Percentiles rank a stretch among this genome's conserved stretches.
phyloP scores from a whole-genome alignment of 1,139 yeast genomes.

The Tardiomyces depauwii region DNA sequence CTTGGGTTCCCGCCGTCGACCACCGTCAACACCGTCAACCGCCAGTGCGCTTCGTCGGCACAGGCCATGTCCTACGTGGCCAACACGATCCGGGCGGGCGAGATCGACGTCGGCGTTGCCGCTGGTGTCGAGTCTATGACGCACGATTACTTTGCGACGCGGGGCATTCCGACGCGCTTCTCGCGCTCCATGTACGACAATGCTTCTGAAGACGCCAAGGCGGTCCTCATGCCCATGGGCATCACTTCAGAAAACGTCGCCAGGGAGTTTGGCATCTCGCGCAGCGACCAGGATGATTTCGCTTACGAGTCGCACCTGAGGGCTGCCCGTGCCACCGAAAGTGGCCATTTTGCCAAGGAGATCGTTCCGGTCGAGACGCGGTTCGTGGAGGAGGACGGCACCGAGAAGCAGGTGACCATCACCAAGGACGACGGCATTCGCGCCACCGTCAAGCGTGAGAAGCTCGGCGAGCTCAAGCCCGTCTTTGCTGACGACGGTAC shows the following conservation, averaged over 20 bases:
- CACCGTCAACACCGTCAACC: constrained; percentile 31
- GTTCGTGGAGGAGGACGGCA: constrained; percentile 14
- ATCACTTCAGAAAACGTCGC: constrained; percentile 31
- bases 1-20: constrained; percentile 31
- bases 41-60: constrained; percentile 35
- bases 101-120: constrained; percentile 29
- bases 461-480: constrained; percentile 26
- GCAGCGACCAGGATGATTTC: constrained; percentile 29
- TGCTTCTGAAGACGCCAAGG: constrained; percentile 22
- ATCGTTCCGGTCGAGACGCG: constrained; percentile 30
- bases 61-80: constrained; percentile 31
- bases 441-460: constrained; percentile 23
- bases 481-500: constrained; percentile 30
- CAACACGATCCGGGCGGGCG: constrained; percentile 26
- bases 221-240: constrained; percentile 32
- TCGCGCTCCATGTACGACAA: constrained; percentile 16
- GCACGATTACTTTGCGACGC: constrained; percentile 32
- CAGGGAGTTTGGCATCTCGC: constrained; percentile 18
- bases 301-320: constrained; percentile 29
- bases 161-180: constrained; percentile 29
- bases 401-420: constrained; percentile 17
- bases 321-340: constrained; percentile 28
- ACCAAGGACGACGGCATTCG: constrained; percentile 29
- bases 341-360: constrained; percentile 30
- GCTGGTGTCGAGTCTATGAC: constrained; percentile 39